Conservation (phyloP, 2,329 filamentous ascomycete genomes). For the Aquanectria penicillioides region DNA sequence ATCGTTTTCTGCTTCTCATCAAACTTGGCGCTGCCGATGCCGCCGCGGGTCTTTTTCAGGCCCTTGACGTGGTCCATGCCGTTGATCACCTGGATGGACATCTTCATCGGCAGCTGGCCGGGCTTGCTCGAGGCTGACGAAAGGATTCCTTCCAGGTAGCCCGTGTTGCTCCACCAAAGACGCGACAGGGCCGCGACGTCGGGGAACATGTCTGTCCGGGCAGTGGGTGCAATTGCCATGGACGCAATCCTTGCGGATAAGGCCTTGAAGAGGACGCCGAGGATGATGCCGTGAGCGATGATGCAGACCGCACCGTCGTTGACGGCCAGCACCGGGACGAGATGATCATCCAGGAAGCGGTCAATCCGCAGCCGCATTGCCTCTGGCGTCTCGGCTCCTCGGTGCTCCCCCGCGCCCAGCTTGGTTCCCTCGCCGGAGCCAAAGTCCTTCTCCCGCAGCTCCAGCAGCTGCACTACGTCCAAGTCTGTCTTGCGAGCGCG, state of each 20-base stretch:
- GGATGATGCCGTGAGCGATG: conserved; percentile 85
- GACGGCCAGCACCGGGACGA: conserved; percentile 61
- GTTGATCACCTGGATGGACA: conserved; percentile 71
- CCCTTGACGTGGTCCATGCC: conserved; percentile 75
- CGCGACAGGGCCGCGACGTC: conserved; percentile 27
- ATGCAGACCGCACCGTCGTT: conserved; percentile 48
- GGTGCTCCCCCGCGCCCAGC: conserved; percentile 54
- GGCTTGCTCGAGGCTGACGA: conserved; percentile 4
- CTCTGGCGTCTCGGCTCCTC: conserved; percentile 73
- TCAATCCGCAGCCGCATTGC: conserved; percentile 73
- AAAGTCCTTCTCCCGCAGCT: conserved; percentile 79
- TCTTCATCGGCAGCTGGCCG: conserved; percentile 33
- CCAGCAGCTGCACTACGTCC: conserved; percentile 39
- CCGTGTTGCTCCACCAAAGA: conserved; percentile 64
- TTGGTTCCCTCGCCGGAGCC: conserved; percentile 75
- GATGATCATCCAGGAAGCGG: conserved; percentile 71
- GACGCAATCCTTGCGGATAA: conserved; percentile 64
- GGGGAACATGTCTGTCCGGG: conserved; percentile 18
- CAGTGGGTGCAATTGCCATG: conserved; percentile 28
- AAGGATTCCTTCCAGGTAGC: conserved; percentile 52
- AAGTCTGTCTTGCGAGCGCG: conserved; percentile 23
- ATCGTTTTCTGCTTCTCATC: conserved; percentile 82
- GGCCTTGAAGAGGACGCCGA: conserved; percentile 73
- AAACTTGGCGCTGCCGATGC: conserved; percentile 81
- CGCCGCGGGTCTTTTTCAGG: conserved; percentile 82